Evolutionary conservation across 108 stramenopile genomes (phyloP).

Genomic region (Cylindrotheca fusiformis): DNA sequence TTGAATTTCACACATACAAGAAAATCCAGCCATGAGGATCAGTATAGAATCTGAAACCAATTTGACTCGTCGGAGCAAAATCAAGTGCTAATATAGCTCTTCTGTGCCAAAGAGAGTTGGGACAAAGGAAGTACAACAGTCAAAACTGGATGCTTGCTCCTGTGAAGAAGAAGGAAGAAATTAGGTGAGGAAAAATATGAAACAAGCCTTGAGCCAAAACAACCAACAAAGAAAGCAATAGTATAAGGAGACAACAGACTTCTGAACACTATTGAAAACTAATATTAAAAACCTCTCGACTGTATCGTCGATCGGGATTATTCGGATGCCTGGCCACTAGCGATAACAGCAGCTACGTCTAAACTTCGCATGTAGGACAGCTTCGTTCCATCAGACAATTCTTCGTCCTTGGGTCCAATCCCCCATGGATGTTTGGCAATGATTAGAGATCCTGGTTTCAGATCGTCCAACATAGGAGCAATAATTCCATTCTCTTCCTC

Average conservation of each 20-base stretch:
- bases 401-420: conserved; percentile 91
- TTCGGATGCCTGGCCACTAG: conserved; percentile 38
- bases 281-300: neutral
- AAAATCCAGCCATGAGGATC: too few relatives aligned
- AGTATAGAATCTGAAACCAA: too few relatives aligned
- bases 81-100: too few relatives aligned
- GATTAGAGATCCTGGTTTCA: conserved; percentile 76
- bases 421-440: conserved; percentile 92
- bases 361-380: conserved; percentile 73
- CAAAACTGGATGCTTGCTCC: too few relatives aligned
- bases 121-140: too few relatives aligned
- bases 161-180: neutral
- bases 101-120: too few relatives aligned
- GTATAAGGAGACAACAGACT: neutral
- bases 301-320: neutral
- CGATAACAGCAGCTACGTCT: conserved; percentile 81
- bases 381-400: conserved; percentile 83
- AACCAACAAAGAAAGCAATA: neutral
- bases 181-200: too few relatives aligned
- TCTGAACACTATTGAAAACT: neutral
- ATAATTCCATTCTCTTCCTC: conserved; percentile 85
- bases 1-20: too few relatives aligned
- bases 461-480: conserved; percentile 63
- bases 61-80: too few relatives aligned
- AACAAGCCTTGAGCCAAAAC: neutral